Conservation (phyloP, 495 filamentous ascomycete species). For the Penicillium canariense region DNA sequence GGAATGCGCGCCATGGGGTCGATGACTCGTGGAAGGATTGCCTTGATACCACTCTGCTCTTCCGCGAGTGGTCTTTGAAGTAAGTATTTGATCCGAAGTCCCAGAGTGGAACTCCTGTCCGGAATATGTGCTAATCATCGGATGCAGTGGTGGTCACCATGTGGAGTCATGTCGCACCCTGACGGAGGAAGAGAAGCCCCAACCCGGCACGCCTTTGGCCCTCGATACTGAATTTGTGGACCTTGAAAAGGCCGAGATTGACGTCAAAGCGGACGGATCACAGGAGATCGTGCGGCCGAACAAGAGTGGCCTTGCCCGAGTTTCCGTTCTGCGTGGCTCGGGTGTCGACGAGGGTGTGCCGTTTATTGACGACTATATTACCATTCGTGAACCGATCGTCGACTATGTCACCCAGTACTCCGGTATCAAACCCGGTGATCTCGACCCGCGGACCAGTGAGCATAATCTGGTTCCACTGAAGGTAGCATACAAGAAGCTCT, state of each 20-base stretch:
- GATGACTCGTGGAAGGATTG: constrained; percentile 82
- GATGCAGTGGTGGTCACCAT: constrained; percentile 29
- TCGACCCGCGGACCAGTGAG: constrained; percentile 67
- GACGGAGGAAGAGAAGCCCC: constrained; percentile 62
- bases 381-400: constrained; percentile 83
- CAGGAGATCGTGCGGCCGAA: constrained; percentile 82
- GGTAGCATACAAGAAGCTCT: constrained; percentile 94
- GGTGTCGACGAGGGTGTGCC: constrained; percentile 74
- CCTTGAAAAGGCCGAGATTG: constrained; percentile 84
- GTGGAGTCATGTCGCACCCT: constrained; percentile 56
- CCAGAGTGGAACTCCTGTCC: neutral
- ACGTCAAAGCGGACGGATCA: constrained; percentile 87
- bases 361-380: constrained; percentile 97
- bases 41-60: constrained; percentile 80
- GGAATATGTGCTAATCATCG: neutral
- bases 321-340: constrained; percentile 78
- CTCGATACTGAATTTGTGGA: constrained; percentile 96
- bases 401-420: constrained; percentile 94
- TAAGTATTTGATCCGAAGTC: neutral
- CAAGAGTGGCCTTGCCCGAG: constrained; percentile 79
- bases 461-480: constrained; percentile 87
- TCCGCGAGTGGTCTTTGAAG: constrained; percentile 65
- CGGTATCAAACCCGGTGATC: constrained; percentile 79
- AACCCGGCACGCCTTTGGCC: constrained; percentile 70
- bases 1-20: constrained; percentile 66